phyloP scores from a whole-genome alignment of 306 rosid genomes.

The Vigna unguiculata region DNA sequence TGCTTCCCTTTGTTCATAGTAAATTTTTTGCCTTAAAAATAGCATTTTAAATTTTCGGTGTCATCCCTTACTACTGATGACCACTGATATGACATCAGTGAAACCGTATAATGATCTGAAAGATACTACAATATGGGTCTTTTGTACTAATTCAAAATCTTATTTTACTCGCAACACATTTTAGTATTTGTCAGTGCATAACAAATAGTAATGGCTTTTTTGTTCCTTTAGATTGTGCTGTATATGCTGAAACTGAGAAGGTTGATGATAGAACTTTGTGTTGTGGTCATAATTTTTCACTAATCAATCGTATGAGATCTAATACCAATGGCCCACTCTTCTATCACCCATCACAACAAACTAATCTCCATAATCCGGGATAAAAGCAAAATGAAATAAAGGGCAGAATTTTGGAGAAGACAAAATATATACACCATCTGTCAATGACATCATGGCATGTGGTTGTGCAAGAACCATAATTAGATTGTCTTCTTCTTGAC shows the following conservation, averaged over 20 bases:
- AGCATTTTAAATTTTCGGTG: slow-evolving; percentile 30
- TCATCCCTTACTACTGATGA: slow-evolving; percentile 34
- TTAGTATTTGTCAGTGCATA: neutral
- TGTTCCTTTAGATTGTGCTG: slow-evolving; percentile 10
- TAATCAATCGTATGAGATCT: neutral
- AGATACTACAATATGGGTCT: neutral
- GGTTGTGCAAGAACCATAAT: too few species aligned
- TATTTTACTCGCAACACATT: slow-evolving; percentile 18
- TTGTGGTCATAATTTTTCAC: neutral
- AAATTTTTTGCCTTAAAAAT: slow-evolving; percentile 15
- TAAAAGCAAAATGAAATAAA: neutral
- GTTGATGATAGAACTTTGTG: neutral
- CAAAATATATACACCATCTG: neutral
- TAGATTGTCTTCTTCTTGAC: too few species aligned
- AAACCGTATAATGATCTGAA: slow-evolving; percentile 25
- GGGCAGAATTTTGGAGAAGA: neutral
- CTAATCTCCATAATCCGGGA: slow-evolving; percentile 3
- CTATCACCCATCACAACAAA: neutral
- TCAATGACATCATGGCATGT: neutral
- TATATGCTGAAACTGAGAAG: neutral
- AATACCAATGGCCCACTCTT: neutral
- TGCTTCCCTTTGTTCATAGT: slow-evolving; percentile 43
- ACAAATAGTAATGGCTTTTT: slow-evolving; percentile 18
- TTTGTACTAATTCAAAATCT: slow-evolving; percentile 23
- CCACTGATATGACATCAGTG: slow-evolving; percentile 37